Evolutionary conservation across 2,329 filamentous ascomycete genomes (phyloP), one percentile per base, ranked within the genome.

Genomic region (Leptosphaerulina australis): DNA sequence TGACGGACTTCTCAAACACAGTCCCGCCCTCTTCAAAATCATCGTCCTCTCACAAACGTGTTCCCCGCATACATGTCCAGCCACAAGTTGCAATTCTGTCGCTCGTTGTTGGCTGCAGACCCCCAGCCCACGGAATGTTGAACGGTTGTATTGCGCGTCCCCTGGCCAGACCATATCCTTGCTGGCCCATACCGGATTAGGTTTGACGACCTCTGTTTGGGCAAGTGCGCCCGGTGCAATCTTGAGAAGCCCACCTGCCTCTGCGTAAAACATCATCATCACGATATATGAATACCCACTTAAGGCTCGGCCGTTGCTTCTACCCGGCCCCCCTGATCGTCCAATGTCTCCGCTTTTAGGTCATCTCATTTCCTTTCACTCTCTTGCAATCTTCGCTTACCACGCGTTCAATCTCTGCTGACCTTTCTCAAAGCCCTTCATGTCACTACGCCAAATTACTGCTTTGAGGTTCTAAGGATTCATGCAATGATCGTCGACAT

Each of bases 271-370:
- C 26, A 51, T 37, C 48, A 51, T 45, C 48, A 51, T 45, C 41
- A 41, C 30, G 24, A 46, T 40, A 39, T 50, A 37, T 33, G 48
- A 30, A 41, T 36, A 22, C 34, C 48, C 48, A 51, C 48, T 46
- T 51, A 17, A 26, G 25, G 31, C 43, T 46, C 34, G 36, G 24
- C 43, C 41, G 48, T 41, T 51, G 20, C 37, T 46, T 36, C 29
- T 51, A 51, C 41, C 48, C 48, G 41, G 26, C 30, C 40, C 48
- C 48, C 48, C 48, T 51, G 48, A 51, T 51, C 48, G 37, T 22
- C 48, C 25, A 31, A 18, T n/a, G 41, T 25, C 41, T 51, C 48
- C 48, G 48, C 48, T 51, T 46, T 51, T 51, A 51, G 37, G 15
- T 46, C 41, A 46, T 43, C 48, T 46, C 48, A 51, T 51, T 41